Base-by-base conservation (phyloP, 768 basidiomycete species). In the Lactifluus rugatus region DNA sequence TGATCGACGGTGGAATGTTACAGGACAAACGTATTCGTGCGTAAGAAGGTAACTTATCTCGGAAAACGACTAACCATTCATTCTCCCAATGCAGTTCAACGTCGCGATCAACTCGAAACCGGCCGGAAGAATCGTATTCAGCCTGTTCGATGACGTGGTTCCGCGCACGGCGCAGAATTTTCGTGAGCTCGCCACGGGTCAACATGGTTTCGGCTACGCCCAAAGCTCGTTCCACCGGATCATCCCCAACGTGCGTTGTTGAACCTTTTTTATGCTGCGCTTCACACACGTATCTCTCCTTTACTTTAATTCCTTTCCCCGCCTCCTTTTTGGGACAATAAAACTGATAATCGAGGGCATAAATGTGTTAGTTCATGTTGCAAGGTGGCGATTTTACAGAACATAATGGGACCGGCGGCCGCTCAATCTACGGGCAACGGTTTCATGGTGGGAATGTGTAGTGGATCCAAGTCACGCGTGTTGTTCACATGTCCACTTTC, bases 91-190 rank as follows among this genome's bases (percentile, higher is more conserved):
- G 19, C 53, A 86, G 85, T 87, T 87, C 62, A 80, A 87, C 54
- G 67, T 88, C 58, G 71, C 76, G 2, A 85, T 93, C 69, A 77
- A 81, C 70, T 70, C 71, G 16, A 67, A 76, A 48, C 79, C 82
- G 3, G 73, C 79, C 0, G 89, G 88, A 23, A 82, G 86, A 46
- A 81, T 94, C 63, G 77, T 84, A 26, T 90, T 94, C 81, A 83
- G 87, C 71, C 80, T 94, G 44, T 91, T 79, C 72, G 89, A 93
- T 71, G 80, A 85, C 55, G 76, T 80, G 17, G 89, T 90, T n/a
- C 93, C 93, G 54, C 81, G 79, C 71, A 93, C 92, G 11, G 70
- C 87, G 2, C 73, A 71, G 50, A 92, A 93, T 76, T 93, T 93
- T 75, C 84, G 90, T 54, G 84, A 87, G 67, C 77, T 93, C 47